Conservation (phyloP, 371 early-diverging fungal genomes). For the Zopfochytrium polystomum region DNA sequence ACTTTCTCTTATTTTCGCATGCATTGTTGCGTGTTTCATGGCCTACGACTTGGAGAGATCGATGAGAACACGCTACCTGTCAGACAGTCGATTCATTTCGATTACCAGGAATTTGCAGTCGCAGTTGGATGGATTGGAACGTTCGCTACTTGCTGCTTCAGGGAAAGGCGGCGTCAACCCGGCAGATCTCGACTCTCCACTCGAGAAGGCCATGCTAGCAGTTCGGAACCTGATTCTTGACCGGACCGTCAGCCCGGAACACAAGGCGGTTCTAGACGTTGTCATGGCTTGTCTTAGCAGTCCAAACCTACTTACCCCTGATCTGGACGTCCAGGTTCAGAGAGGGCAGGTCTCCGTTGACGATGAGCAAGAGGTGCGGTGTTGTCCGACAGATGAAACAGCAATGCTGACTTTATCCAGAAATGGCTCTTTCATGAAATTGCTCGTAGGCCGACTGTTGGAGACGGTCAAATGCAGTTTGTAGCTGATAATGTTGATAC, state of each 20-base stretch:
- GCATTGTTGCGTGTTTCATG: conserved; percentile 34
- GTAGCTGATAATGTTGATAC: conserved; percentile 16
- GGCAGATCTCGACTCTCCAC: conserved; percentile 51
- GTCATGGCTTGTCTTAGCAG: conserved; percentile 41
- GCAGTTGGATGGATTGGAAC: conserved; percentile 41
- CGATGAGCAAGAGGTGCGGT: conserved; percentile 48
- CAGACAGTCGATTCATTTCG: conserved; percentile 36
- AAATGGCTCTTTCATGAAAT: conserved; percentile 51
- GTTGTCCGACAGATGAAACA: too few relatives aligned
- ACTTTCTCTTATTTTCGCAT: conserved; percentile 33
- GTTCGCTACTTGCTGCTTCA: conserved; percentile 18
- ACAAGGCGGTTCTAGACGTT: conserved; percentile 38
- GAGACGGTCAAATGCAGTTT: conserved; percentile 15
- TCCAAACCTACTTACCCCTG: conserved; percentile 48
- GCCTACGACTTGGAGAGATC: conserved; percentile 42
- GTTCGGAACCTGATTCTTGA: conserved; percentile 46
- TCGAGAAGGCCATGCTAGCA: too few relatives aligned
- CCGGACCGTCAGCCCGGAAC: conserved; percentile 32
- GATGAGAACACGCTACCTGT: conserved; percentile 42
- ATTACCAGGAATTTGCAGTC: conserved; percentile 39
- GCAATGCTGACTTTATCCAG: too few relatives aligned
- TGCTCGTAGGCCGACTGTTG: conserved; percentile 22
- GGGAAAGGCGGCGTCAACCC: conserved; percentile 13
- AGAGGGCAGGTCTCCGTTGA: conserved; percentile 43
- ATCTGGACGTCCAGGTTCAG: conserved; percentile 48